Conservation (phyloP, 805 yeast genomes). For the Pichia cabralensis region DNA sequence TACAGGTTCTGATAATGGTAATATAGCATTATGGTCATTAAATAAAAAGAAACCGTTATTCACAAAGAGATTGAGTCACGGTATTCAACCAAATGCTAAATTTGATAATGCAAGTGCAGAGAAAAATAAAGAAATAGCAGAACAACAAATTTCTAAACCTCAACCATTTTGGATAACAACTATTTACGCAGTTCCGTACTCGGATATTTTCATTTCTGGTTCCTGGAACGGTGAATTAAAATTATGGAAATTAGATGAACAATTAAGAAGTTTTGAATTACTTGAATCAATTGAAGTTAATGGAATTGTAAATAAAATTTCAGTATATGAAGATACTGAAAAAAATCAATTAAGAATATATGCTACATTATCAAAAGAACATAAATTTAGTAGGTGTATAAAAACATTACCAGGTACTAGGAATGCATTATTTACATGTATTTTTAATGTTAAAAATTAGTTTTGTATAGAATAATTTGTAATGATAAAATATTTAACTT, state of each 20-base stretch:
- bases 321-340: constrained; percentile 40
- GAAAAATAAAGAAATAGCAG: constrained; percentile 25
- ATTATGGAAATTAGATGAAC: constrained; percentile 68
- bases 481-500: no score
- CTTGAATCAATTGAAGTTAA: constrained; percentile 51
- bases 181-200: constrained; percentile 70
- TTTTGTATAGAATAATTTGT: no score
- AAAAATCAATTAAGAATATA: constrained; percentile 44
- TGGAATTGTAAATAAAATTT: constrained; percentile 64
- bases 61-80: constrained; percentile 68
- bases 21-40: constrained; percentile 78
- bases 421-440: constrained; percentile 58
- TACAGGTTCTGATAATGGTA: constrained; percentile 94
- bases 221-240: constrained; percentile 75
- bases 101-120: constrained; percentile 49
- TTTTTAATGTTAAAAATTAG: constrained; percentile 23
- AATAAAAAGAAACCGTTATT: constrained; percentile 82
- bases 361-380: constrained; percentile 76
- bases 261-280: constrained; percentile 47
- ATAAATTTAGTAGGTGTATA: constrained; percentile 82
- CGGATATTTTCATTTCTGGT: constrained; percentile 78
- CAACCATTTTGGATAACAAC: constrained; percentile 85
- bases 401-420: constrained; percentile 53
- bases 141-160: constrained; percentile 51
- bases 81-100: constrained; percentile 36